A percentile compares a stretch with the other conserved stretches of the same genome.
These are phyloP conservation scores for Chlamydomonas sp. DNA, from an alignment of 139 green algal genomes.

Conservation along the genomic window DNA sequence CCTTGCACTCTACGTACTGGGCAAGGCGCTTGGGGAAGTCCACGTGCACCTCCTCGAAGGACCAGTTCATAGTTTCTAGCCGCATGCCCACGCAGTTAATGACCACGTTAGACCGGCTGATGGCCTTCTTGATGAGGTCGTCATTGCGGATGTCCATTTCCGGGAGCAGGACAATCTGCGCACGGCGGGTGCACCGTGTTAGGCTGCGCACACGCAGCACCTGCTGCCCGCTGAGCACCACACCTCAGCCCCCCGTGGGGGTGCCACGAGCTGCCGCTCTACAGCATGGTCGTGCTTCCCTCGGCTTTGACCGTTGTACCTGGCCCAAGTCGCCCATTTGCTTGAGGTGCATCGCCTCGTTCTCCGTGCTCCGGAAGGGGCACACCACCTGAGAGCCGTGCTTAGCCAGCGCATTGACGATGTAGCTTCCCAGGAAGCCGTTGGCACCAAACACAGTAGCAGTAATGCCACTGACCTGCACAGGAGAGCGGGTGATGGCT, in stretches of 20 bases:
- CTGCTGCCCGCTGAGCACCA: not conserved
- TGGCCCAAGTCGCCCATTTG: slow-evolving; percentile 97
- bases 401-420: slow-evolving; percentile 87
- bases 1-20: not conserved
- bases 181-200: not conserved
- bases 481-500: not conserved
- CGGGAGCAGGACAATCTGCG: slow-evolving; percentile 66
- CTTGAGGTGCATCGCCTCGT: slow-evolving; percentile 88
- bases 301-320: slow-evolving; percentile 29
- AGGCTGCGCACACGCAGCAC: not conserved
- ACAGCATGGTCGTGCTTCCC: too few relatives aligned
- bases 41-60: slow-evolving; percentile 82
- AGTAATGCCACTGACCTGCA: slow-evolving; percentile 82
- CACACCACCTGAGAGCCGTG: slow-evolving; percentile 85
- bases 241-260: too few relatives aligned
- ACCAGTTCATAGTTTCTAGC: slow-evolving; percentile 95
- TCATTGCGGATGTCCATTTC: slow-evolving; percentile 83
- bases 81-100: slow-evolving; percentile 93
- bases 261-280: too few relatives aligned
- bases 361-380: slow-evolving; percentile 88
- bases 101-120: slow-evolving; percentile 82
- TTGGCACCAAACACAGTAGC: slow-evolving; percentile 95
- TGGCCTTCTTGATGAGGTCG: slow-evolving; percentile 72
- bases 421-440: slow-evolving; percentile 95
- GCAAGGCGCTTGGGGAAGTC: slow-evolving; percentile 42